Base-by-base conservation (phyloP, 2,329 filamentous ascomycete genomes). In the Epichloe typhina region DNA sequence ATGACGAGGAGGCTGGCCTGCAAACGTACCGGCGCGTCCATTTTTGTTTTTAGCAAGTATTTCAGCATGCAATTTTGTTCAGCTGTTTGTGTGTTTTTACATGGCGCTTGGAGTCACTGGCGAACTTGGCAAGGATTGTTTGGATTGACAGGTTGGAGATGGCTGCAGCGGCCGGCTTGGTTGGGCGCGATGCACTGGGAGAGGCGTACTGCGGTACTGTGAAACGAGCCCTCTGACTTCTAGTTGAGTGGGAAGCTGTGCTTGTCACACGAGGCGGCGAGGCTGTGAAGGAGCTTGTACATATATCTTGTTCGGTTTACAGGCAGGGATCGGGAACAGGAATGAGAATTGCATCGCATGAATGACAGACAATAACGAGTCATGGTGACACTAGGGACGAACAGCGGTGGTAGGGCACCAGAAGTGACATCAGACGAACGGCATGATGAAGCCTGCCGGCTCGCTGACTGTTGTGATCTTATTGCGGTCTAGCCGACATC, bases 21-120 rank as follows among this genome's bases (percentile, higher is more conserved):
- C 47, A 40, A 38, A 4, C 33, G 42, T 36, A 31, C 33, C 11
- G 23, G 37, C 46, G 35, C 62, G 60, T 62, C 58, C 59, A 60
- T 64, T 59, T 61, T 54, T 60, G 59, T 64, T 66, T 60, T 62
- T 60, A 57, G 41, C 50, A 43, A 62, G 60, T 66, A 62, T 66
- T 61, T 59, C 57, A 63, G 62, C 63, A 67, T 59, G 56, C 53
- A 55, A 57, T 57, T 50, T 54, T 64, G 59, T 59, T 64, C 57
- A 38, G 46, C 47, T 51, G 52, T 49, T 61, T 64, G 59, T 59
- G 19, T 19, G 61, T 62, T 68, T 60, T 64, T 61, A 65, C 62
- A 66, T 55, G 67, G 68, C 67, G 68, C 66, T 67, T 58, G 67
- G 67, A 69, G 68, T 70, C 61, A 59, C 55, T 59, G 65, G 65